A percentile compares a stretch with the other conserved stretches of the same genome.
phyloP scores from a whole-genome alignment of 345 rosid genomes.

The Firmiana major region DNA sequence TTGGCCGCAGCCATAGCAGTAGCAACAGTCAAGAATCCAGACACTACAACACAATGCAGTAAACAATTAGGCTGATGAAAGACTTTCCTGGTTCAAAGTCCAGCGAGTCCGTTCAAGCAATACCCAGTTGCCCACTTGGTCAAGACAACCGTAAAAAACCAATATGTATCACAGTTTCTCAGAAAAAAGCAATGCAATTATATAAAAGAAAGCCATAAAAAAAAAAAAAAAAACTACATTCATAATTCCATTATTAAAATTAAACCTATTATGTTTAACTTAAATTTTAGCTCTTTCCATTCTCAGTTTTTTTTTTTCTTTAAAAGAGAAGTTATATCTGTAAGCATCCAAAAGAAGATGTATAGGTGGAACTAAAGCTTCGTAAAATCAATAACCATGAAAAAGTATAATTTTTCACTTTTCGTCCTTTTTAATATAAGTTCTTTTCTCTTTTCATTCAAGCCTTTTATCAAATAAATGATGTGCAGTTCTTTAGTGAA shows the following conservation, averaged over 20 bases:
- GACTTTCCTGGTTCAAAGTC: not conserved
- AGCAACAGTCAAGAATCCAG: not conserved
- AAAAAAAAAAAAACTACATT: not conserved
- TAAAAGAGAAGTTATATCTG: not conserved
- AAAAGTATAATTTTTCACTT: not conserved
- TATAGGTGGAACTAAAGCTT: not conserved
- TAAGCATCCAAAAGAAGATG: not conserved
- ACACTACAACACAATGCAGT: not conserved
- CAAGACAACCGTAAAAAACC: not conserved
- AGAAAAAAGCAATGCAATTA: constrained; percentile 1
- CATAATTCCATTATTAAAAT: not conserved
- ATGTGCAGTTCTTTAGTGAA: not conserved
- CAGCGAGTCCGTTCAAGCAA: not conserved
- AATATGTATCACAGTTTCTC: not conserved
- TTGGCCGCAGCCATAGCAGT: constrained; percentile 56
- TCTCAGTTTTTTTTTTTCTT: not conserved
- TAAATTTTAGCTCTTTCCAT: not conserved
- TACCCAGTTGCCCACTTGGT: not conserved
- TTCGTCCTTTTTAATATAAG: not conserved
- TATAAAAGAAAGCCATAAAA: not conserved
- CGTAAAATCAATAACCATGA: not conserved
- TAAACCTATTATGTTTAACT: not conserved
- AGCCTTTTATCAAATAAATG: not conserved
- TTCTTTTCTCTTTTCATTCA: not conserved
- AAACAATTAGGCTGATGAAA: not conserved